Evolutionary conservation across 2,329 filamentous ascomycete genomes (phyloP).

Genomic region (Ceratocystis albifundus): DNA sequence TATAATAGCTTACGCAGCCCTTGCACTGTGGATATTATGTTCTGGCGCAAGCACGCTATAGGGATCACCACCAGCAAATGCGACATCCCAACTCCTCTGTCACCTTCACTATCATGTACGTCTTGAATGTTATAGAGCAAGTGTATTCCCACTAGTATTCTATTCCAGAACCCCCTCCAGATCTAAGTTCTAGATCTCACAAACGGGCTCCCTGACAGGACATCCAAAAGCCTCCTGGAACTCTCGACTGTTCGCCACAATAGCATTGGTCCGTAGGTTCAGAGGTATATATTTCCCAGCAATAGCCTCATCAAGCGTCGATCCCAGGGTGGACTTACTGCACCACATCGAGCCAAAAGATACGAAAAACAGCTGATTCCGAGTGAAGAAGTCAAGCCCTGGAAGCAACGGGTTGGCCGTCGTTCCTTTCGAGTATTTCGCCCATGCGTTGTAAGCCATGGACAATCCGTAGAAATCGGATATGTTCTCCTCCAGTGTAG

Average conservation of each 20-base stretch:
- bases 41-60: too few relatives aligned
- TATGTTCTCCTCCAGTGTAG: constrained; percentile 59
- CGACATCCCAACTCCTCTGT: too few relatives aligned
- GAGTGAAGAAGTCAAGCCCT: constrained; percentile 49
- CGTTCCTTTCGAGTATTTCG: constrained; percentile 39
- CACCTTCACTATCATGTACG: too few relatives aligned
- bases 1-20: too few relatives aligned
- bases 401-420: constrained; percentile 45
- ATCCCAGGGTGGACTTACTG: constrained; percentile 37
- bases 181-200: constrained; percentile 10
- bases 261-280: neutral
- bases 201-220: neutral
- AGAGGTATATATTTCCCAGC: neutral
- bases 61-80: too few relatives aligned
- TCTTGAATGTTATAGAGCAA: too few relatives aligned
- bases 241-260: neutral
- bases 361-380: constrained; percentile 60
- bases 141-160: too few relatives aligned
- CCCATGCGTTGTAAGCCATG: constrained; percentile 54
- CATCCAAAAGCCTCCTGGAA: neutral
- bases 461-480: constrained; percentile 57
- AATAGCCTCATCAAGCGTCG: neutral
- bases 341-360: constrained; percentile 57
- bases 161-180: too few relatives aligned
- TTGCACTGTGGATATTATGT: too few relatives aligned